Base-by-base conservation (phyloP, 2,329 filamentous ascomycete genomes). In the Alternaria longipes region DNA sequence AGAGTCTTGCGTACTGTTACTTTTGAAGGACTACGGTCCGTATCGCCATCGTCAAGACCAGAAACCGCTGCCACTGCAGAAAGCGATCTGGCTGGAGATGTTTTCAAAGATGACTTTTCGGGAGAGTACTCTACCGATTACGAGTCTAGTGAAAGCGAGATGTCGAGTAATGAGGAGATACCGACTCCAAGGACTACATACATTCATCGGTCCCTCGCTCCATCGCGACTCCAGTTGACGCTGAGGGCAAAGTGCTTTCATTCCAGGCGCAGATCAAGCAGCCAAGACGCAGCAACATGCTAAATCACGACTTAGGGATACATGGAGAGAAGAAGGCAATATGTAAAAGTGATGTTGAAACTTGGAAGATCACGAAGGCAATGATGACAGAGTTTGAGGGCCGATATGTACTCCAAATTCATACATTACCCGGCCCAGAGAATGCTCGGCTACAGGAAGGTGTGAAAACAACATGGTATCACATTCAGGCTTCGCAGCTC, bases 401-500 rank as follows among this genome's bases (percentile, higher is more conserved):
- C 45, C 57, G 63, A 40, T 73, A 58, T 9, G 58, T 46, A 11
- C 47, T 78, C 14, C 61, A 73, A 32, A 40, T 78, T 0, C 44
- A 71, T 54, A 62, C 57, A 1, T 42, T 77, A 36, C 59, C 66
- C 7, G 70, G 69, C 2, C 74, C 74, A 1, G 66, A 71, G 46
- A 72, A 61, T 28, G 7, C 47, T 40, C 45, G 46, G 1, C 54
- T 62, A 1, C 44, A 56, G 12, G 34, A 30, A 5, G 63, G 54
- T 28, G 54, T 70, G 4, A 44, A 40, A n/a, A 57, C 71, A 2
- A 66, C 68, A 8, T 78, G 74, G 75, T 63, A 68, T 53, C 74
- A 77, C 49, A 42, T 77, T 8, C 58, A 65, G 34, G 67, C 57
- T 2, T 53, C 62, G 6, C 51, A 63, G 12, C 56, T 76, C 18